Percentiles rank a stretch among this genome's conserved stretches.
phyloP scores from a whole-genome alignment of 805 yeast species.

The Kazachstania kunashirensis region DNA sequence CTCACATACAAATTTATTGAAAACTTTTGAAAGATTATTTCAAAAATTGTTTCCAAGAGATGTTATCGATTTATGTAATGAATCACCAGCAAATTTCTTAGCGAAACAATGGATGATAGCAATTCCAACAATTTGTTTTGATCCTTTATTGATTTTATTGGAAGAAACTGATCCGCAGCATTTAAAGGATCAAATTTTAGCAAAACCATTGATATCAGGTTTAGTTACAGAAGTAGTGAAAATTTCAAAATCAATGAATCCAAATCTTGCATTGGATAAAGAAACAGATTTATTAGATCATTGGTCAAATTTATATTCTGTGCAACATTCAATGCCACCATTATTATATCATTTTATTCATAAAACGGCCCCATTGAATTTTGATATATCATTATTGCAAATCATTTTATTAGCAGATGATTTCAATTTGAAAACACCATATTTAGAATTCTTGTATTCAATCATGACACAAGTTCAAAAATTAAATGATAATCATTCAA shows the following conservation, averaged over 20 bases:
- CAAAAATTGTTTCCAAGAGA: constrained; percentile 25
- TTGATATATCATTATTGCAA: constrained; percentile 71
- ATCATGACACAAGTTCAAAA: constrained; percentile 54
- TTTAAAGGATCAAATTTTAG: constrained; percentile 58
- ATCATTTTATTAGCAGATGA: constrained; percentile 90
- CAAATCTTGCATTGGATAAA: constrained; percentile 53
- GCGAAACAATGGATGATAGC: constrained; percentile 82
- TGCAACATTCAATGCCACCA: constrained; percentile 41
- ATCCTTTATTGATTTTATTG: constrained; percentile 63
- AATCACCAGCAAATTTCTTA: constrained; percentile 39
- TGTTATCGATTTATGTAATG: constrained; percentile 32
- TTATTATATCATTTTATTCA: constrained; percentile 58
- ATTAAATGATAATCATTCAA: constrained; percentile 35
- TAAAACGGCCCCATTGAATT: constrained; percentile 43
- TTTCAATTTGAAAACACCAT: constrained; percentile 76
- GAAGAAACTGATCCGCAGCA: constrained; percentile 57
- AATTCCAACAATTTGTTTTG: constrained; percentile 66
- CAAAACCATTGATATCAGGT: constrained; percentile 79
- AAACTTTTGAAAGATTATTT: constrained; percentile 26
- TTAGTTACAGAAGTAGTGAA: constrained; percentile 63
- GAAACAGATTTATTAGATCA: constrained; percentile 48
- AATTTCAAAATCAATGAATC: constrained; percentile 68
- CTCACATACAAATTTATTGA: constrained; percentile 14
- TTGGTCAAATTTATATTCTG: constrained; percentile 41
- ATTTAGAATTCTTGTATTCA: constrained; percentile 79